These are phyloP conservation scores for Biscogniauxia mediterranea DNA, from an alignment of 2,329 filamentous ascomycete genomes.

Conservation along the genomic window DNA sequence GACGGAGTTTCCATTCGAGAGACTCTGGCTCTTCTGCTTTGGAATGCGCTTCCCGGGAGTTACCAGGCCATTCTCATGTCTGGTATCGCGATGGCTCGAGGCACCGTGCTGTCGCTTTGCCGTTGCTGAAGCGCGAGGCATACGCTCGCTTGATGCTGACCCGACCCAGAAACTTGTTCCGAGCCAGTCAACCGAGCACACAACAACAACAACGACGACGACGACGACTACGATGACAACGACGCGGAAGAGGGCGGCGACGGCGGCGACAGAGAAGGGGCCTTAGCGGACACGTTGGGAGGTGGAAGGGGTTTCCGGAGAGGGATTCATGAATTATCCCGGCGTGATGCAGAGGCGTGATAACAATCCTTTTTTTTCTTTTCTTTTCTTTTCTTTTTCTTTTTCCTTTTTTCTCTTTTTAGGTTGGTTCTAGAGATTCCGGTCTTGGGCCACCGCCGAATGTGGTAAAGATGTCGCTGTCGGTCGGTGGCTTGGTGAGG, in stretches of 20 bases:
- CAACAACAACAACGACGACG: constrained; percentile 21
- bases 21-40: constrained; percentile 46
- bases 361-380: neutral
- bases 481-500: neutral
- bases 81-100: constrained; percentile 64
- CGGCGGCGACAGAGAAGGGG: neutral
- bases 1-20: constrained; percentile 37
- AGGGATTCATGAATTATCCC: constrained; percentile 7
- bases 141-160: constrained; percentile 44
- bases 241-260: neutral
- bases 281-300: constrained; percentile 3
- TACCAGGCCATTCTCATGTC: constrained; percentile 86
- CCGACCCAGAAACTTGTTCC: constrained; percentile 44
- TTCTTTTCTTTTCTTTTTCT: neutral
- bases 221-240: constrained; percentile 18
- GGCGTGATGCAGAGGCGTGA: neutral
- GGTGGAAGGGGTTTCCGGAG: constrained; percentile 3
- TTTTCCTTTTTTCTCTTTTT: too few relatives aligned
- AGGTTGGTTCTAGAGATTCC: neutral
- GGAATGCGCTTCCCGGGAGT: constrained; percentile 65
- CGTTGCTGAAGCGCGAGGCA: constrained; percentile 60
- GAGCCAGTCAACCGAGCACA: constrained; percentile 40
- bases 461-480: neutral
- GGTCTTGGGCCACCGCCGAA: neutral
- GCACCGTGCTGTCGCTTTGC: constrained; percentile 62